Base-by-base conservation (phyloP, 2,329 filamentous ascomycete species). In the Hypoxylon sp. region DNA sequence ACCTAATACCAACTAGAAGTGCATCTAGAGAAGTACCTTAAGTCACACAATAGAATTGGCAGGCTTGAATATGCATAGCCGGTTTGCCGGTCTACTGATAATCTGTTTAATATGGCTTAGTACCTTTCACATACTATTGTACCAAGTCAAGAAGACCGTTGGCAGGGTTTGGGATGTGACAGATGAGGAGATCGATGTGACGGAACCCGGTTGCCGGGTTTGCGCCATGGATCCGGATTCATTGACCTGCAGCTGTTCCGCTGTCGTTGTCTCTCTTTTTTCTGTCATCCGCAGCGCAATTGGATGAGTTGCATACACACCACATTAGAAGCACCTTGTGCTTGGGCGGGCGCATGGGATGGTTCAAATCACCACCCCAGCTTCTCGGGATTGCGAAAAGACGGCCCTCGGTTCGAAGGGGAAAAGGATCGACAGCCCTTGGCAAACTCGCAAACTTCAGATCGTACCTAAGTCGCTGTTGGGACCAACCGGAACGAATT, bases 211-310 rank as follows among this genome's bases (percentile, higher is more conserved):
- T 47, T 53, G 53, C 57, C 57, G 42, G 57, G 57, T 60, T 57
- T 53, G 44, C 20, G 29, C 34, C 51, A 47, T 57, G 54, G 47
- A 55, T 52, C 54, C 57, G 54, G 54, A 60, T 60, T 60, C 57
- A 60, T 58, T 55, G 45, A 60, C 57, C 51, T 60, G 57, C 54
- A 60, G 57, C 51, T 55, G 37, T 52, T 55, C 57, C 57, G 57
- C 54, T 57, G 57, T 60, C 51, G 54, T 57, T 60, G 55, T 53
- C 51, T 55, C 57, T 52, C 19, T 51, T 32, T 32, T 48, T 38
- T 48, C 53, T 47, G 41, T 43, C 49, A n/a, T n/a, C 45, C 20
- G 34, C 38, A 31, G 49, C 35, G 45, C 46, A 51, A 55, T 57
- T 55, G 54, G 57, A 50, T 41, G 13, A 51, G 40, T 48, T 20